A percentile compares a stretch with the other conserved stretches of the same genome.
These are phyloP conservation scores for Coemansia sp. DNA, from an alignment of 192 early-diverging fungal genomes.

Conservation along the genomic window DNA sequence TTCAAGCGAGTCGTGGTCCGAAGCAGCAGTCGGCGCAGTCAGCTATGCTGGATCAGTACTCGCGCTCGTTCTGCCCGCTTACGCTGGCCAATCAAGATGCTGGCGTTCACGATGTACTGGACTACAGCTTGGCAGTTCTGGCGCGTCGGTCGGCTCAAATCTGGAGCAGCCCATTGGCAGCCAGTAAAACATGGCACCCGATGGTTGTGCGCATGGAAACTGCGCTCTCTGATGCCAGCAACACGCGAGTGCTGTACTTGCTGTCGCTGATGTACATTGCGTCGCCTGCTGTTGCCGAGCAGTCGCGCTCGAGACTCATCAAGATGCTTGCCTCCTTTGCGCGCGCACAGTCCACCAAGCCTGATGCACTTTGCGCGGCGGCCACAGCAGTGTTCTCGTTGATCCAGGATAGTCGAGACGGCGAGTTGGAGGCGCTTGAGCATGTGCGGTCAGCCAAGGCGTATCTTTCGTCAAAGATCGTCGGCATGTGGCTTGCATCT, in stretches of 20 bases:
- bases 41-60: not conserved
- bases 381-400: slow-evolving; percentile 28
- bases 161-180: slow-evolving; percentile 9
- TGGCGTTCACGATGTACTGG: slow-evolving; percentile 13
- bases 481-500: slow-evolving; percentile 25
- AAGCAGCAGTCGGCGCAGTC: not conserved
- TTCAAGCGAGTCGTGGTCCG: too few relatives aligned
- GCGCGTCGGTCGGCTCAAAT: slow-evolving; percentile 14
- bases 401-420: not conserved
- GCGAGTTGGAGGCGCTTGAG: not conserved
- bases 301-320: slow-evolving; percentile 8
- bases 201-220: slow-evolving; percentile 13
- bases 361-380: slow-evolving; percentile 5
- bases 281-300: slow-evolving; percentile 12
- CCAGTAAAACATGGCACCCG: slow-evolving; percentile 21
- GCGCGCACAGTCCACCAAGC: not conserved
- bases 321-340: not conserved
- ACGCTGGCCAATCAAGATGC: not conserved
- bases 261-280: slow-evolving; percentile 16
- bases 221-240: not conserved
- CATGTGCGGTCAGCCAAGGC: slow-evolving; percentile 1
- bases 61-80: not conserved
- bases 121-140: slow-evolving; percentile 13
- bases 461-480: slow-evolving; percentile 8
- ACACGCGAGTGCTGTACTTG: not conserved